Evolutionary conservation across 768 basidiomycete genomes (phyloP), one percentile per base, ranked within the genome.

Genomic region (Trametes punicea): DNA sequence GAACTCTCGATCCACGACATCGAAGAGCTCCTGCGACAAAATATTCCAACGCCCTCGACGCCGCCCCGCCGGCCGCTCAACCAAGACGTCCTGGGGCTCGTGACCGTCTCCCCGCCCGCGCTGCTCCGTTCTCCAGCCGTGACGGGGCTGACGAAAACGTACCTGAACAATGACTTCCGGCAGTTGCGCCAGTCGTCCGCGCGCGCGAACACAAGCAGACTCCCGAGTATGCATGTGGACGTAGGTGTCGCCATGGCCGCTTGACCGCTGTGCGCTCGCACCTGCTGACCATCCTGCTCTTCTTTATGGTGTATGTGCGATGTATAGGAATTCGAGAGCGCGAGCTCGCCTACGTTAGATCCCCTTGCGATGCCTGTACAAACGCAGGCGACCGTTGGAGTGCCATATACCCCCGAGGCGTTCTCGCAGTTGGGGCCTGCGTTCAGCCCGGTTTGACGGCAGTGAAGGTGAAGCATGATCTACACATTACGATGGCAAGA

Each of bases 201-300:
- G 60, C 81, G 88, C 63, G 81, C 90, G 68, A 93, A 93, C 65
- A 93, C 90, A 52, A 93, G 90, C 71, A 77, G 91, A 64, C 75
- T 93, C 41, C 91, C 91, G 9, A 93, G 91, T 70, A 85, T 84
- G 75, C 91, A 93, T 71, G 90, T 85, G 51, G 83, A 85, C 67
- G 83, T 85, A 71, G 69, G 83, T 77, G 60, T 66, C 63, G 64
- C 64, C 52, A 41, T 67, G 60, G 67, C 65, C 67, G 47, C 55
- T 42, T 55, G 60, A 65, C 61, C 64, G 65, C 54, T 55, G 53
- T 59, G 30, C 47, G 31, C 42, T 36, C 51, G 51, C 54, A 38
- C 59, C 39, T 50, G 38, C 53, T 60, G 48, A 52, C 50, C 30
- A 6, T 31, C 26, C 45, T 39, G 30, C 26, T 38, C 41, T 34